Conservation (phyloP, 306 rosid species). For the Vigna unguiculata region DNA sequence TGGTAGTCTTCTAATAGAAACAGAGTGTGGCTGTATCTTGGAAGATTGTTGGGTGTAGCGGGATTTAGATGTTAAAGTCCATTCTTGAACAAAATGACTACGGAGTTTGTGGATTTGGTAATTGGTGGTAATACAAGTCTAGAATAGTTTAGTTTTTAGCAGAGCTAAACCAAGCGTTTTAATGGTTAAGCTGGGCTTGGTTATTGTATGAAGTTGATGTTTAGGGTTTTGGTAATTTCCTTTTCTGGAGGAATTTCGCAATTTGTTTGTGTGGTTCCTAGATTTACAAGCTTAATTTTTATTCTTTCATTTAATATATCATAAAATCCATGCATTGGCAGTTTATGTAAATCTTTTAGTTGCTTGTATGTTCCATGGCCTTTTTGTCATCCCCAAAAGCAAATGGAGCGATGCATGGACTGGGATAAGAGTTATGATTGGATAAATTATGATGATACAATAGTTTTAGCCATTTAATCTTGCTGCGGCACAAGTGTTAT, state of each 20-base stretch:
- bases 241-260: background rate
- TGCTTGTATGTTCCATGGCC: background rate
- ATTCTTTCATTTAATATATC: background rate
- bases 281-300: background rate
- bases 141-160: background rate
- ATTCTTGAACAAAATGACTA: background rate
- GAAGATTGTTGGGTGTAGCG: background rate
- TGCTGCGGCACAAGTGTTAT: background rate
- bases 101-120: background rate
- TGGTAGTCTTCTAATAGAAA: background rate
- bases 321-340: background rate
- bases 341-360: background rate
- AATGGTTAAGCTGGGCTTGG: conserved; percentile 16
- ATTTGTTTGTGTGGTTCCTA: background rate
- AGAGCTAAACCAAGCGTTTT: conserved; percentile 6
- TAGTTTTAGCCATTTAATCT: conserved; percentile 5
- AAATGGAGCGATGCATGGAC: conserved; percentile 18
- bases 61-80: background rate
- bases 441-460: background rate
- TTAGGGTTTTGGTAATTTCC: conserved; percentile 15
- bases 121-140: background rate
- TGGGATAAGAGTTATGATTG: background rate
- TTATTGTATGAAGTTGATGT: conserved; percentile 7
- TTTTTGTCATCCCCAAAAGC: conserved; percentile 1
- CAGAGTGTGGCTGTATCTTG: conserved; percentile 22